Percentiles rank a stretch among this genome's conserved stretches.
phyloP scores from a whole-genome alignment of 2,329 filamentous ascomycete species.

The Graphilbum fragrans region DNA sequence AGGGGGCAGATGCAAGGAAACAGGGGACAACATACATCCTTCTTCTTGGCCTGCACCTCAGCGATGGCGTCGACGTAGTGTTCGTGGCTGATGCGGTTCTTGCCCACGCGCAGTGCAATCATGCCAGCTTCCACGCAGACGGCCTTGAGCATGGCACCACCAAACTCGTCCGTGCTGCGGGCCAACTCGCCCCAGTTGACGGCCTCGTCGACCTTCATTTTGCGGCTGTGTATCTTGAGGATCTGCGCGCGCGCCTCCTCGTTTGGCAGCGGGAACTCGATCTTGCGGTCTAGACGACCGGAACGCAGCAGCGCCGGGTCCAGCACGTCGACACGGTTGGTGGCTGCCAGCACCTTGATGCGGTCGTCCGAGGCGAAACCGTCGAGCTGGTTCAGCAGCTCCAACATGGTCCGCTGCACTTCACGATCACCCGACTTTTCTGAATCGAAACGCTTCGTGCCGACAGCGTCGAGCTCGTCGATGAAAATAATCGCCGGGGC shows the following conservation, averaged over 20 bases:
- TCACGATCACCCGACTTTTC: conserved; percentile 97
- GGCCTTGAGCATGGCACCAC: conserved; percentile 93
- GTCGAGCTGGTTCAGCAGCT: conserved; percentile 95
- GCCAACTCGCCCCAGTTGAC: conserved; percentile 95
- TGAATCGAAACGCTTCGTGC: conserved; percentile 96
- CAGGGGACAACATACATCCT: conserved; percentile 48
- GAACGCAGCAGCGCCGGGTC: conserved; percentile 86
- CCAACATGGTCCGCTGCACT: conserved; percentile 97
- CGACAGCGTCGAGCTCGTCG: conserved; percentile 95
- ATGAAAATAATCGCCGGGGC: conserved; percentile 99
- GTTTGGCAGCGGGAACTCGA: conserved; percentile 95
- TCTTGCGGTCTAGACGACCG: conserved; percentile 88
- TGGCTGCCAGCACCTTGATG: conserved; percentile 91
- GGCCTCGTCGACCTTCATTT: conserved; percentile 89
- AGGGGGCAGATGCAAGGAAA: background rate
- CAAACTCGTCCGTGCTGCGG: conserved; percentile 95
- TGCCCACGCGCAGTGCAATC: conserved; percentile 90
- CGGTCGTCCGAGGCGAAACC: conserved; percentile 94
- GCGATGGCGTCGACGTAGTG: conserved; percentile 98
- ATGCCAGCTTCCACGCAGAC: conserved; percentile 98
- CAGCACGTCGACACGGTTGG: conserved; percentile 87
- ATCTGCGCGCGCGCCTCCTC: conserved; percentile 97
- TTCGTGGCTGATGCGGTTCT: conserved; percentile 95
- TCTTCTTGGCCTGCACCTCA: conserved; percentile 93
- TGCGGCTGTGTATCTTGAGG: conserved; percentile 90